Evolutionary conservation across 495 filamentous ascomycete genomes (phyloP), one percentile per base, ranked within the genome.

Genomic region (Hypomontagnella monticulosa): DNA sequence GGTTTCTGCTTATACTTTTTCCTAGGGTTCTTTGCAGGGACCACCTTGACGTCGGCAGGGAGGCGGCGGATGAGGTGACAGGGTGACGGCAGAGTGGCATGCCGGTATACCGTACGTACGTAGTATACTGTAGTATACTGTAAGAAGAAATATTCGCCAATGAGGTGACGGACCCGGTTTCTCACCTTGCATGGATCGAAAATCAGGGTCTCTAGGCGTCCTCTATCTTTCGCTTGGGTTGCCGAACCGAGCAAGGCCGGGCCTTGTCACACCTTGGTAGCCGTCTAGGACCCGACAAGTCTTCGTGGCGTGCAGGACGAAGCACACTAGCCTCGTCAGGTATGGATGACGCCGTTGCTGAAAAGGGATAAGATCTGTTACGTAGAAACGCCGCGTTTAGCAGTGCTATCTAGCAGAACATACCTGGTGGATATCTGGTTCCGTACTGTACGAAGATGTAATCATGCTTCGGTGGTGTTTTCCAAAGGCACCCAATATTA

Each of bases 381-480:
- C 50, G 43, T 49, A 59, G 38, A 40, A 40, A 40, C 59, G 55
- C 66, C 59, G 66, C 59, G 59, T 57, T 60, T 56, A 63, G 53
- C 50, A 63, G 42, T 51, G 59, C 19, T 60, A 69, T 69, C 65
- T 59, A 51, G 53, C 43, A 40, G 54, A 46, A 27, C 49, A 42
- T 18, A 0, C 46, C 23, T 27, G 38, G 40, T 14, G 16, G 53
- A 43, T 4, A n/a, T 38, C 41, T 67, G 27, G 47, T 59, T 63
- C 34, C 42, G 32, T 62, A 51, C 64, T 62, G 58, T 63, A 59
- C 41, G 42, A 62, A 59, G 52, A 67, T 63, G 64, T 67, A 67
- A 61, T 59, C 48, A 34, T 67, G 48, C 64, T 55, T 63, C 54
- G 18, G 36, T 27, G 30, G 43, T 52, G 37, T 38, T 57, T 27